Percentiles rank a stretch among this genome's conserved stretches.
phyloP scores from a whole-genome alignment of 2,329 filamentous ascomycete species.

The Nemania sp. region DNA sequence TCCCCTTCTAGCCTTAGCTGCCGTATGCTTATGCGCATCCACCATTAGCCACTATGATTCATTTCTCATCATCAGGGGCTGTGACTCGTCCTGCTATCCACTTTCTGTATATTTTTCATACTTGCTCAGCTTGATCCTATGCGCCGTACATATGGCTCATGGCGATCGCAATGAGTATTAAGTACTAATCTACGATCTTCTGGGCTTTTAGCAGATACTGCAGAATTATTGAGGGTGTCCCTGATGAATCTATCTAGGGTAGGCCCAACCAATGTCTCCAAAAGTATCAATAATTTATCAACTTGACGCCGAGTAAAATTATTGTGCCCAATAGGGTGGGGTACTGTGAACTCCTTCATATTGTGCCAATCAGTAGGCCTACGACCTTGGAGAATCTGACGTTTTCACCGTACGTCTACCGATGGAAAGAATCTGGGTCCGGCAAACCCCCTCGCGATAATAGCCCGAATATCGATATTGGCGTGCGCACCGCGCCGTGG shows the following conservation, averaged over 20 bases:
- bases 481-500: constrained; percentile 71
- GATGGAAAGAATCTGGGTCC: constrained; percentile 87
- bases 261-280: background rate
- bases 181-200: background rate
- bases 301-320: background rate
- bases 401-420: constrained; percentile 67
- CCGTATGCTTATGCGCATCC: background rate
- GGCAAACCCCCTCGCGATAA: constrained; percentile 85
- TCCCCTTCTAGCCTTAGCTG: background rate
- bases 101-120: background rate
- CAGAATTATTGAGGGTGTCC: background rate
- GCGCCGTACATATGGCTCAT: constrained; percentile 1
- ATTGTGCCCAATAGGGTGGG: constrained; percentile 1
- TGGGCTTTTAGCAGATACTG: background rate
- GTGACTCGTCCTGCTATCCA: constrained; percentile 16
- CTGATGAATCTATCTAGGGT: background rate
- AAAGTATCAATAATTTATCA: background rate
- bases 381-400: background rate
- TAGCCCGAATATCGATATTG: constrained; percentile 91
- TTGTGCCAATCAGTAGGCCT: constrained; percentile 1
- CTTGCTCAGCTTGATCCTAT: background rate
- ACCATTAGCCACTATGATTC: constrained; percentile 31
- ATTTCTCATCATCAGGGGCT: constrained; percentile 31
- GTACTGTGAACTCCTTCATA: constrained; percentile 11
- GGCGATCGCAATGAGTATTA: background rate